Percentiles rank a stretch among this genome's conserved stretches.
These are phyloP conservation scores for Malbranchea zuffiana DNA, from an alignment of 2,329 filamentous ascomycete genomes.

Conservation along the genomic window DNA sequence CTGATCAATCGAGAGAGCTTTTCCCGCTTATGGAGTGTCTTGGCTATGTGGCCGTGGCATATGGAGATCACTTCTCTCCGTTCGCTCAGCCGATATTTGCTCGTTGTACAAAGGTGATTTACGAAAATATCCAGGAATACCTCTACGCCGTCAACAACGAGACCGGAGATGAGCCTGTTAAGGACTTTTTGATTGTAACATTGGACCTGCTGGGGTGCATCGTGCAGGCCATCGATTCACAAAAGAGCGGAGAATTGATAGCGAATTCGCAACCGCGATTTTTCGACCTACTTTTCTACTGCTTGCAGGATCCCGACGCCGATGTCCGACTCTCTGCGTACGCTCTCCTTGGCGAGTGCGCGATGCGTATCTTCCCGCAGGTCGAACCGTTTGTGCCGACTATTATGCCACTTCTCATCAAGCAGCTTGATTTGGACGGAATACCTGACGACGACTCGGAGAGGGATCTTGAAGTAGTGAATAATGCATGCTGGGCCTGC, in stretches of 20 bases:
- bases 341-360: constrained; percentile 85
- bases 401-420: constrained; percentile 67
- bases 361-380: constrained; percentile 79
- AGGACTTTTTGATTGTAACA: constrained; percentile 93
- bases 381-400: constrained; percentile 61
- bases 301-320: constrained; percentile 81
- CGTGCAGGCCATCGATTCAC: constrained; percentile 71
- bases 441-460: constrained; percentile 71
- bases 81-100: constrained; percentile 80
- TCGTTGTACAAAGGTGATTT: constrained; percentile 82
- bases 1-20: constrained; percentile 81
- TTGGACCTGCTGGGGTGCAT: constrained; percentile 87
- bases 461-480: constrained; percentile 80
- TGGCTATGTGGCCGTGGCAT: constrained; percentile 81
- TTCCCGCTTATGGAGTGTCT: constrained; percentile 94
- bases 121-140: constrained; percentile 76
- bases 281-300: constrained; percentile 82
- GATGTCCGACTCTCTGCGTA: constrained; percentile 95
- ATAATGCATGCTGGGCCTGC: constrained; percentile 95
- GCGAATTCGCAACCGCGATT: constrained; percentile 66
- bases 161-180: constrained; percentile 68
- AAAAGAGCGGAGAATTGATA: constrained; percentile 66
- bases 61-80: constrained; percentile 69
- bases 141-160: constrained; percentile 58
- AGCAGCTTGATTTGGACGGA: constrained; percentile 72